phyloP scores from a whole-genome alignment of 768 basidiomycete species.

The Suillus bovinus region DNA sequence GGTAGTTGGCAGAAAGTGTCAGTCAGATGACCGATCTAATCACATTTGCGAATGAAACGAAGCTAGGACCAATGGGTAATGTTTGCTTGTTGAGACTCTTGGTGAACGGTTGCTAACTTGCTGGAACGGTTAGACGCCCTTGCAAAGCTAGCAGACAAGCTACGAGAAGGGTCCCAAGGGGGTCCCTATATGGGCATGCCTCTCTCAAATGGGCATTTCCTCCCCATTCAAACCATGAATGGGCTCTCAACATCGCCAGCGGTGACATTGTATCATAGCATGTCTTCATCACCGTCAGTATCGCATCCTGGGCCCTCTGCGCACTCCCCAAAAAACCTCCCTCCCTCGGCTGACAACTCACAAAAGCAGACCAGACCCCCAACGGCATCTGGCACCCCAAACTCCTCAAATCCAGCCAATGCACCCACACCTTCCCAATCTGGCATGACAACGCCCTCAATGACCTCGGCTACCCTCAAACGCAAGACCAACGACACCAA shows the following conservation, averaged over 20 bases:
- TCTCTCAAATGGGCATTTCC: neutral
- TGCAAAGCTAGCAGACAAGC: slow-evolving; percentile 37
- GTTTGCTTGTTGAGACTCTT: slow-evolving; percentile 33
- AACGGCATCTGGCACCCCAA: slow-evolving; percentile 39
- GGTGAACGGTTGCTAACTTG: slow-evolving; percentile 23
- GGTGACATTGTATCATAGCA: slow-evolving; percentile 46
- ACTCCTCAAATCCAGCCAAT: slow-evolving; percentile 29
- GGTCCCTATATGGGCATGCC: slow-evolving; percentile 19
- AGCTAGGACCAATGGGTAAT: slow-evolving; percentile 66
- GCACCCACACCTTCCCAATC: slow-evolving; percentile 41
- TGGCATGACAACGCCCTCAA: slow-evolving; percentile 48
- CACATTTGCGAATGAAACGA: slow-evolving; percentile 52
- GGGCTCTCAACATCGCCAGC: slow-evolving; percentile 30
- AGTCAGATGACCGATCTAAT: slow-evolving; percentile 80
- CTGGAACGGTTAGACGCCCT: slow-evolving; percentile 43
- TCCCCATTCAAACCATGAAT: slow-evolving; percentile 16
- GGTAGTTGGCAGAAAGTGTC: slow-evolving; percentile 78
- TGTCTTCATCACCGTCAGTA: slow-evolving; percentile 43
- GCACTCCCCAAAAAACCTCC: slow-evolving; percentile 51
- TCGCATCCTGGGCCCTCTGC: slow-evolving; percentile 44
- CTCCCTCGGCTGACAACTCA: slow-evolving; percentile 52
- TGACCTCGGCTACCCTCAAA: slow-evolving; percentile 52
- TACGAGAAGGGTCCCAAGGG: slow-evolving; percentile 32
- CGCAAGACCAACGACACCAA: slow-evolving; percentile 49
- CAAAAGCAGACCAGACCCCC: slow-evolving; percentile 67